Base-by-base conservation (phyloP, 140 eudicot species). In the Erigeron philadelphicus region DNA sequence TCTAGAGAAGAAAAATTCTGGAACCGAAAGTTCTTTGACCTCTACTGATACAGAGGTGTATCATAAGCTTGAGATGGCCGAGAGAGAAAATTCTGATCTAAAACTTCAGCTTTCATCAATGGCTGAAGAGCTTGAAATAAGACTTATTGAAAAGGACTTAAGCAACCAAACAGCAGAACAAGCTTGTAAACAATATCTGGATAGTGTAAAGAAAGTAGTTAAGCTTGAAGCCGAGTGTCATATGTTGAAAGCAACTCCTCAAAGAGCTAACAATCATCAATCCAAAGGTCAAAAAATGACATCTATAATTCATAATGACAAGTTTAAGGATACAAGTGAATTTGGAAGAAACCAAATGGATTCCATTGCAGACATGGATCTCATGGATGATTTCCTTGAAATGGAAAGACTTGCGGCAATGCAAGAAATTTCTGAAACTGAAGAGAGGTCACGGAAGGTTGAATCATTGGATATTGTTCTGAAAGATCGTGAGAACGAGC, bases 321-420 rank as follows among this genome's bases (percentile, higher is more conserved):
- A 59, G 6, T 62, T 48, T 17, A 75, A 78, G 49, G 61, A 68
- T 21, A 79, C 42, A 13, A 59, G 71, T 41, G 6, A 52, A 11
- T 65, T 64, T 61, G 76, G 23, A 63, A 83, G 81, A 73, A 82
- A 57, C 31, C 48, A 13, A 3, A 73, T 70, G 81, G 64, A 61
- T 25, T 66, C 89, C 0, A 49, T 77, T 6, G 74, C 57, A 57
- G 90, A 86, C 58, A 74, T 88, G 7, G 71, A 77, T 79, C 79
- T 88, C 62, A 86, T 92, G 96, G 87, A 92, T 55, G 98, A 92
- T 79, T 92, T 92, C 72, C 95, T 92, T 52, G 98, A 92, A 77
- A 92, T 92, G 92, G 98, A 92, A 80, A 92, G 76, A 66, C 82
- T 82, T 46, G 96, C 80, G 55, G 92, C 81, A 16, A 49, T 75